Conservation (phyloP, 257 asterid species). For the Linaria vulgaris region DNA sequence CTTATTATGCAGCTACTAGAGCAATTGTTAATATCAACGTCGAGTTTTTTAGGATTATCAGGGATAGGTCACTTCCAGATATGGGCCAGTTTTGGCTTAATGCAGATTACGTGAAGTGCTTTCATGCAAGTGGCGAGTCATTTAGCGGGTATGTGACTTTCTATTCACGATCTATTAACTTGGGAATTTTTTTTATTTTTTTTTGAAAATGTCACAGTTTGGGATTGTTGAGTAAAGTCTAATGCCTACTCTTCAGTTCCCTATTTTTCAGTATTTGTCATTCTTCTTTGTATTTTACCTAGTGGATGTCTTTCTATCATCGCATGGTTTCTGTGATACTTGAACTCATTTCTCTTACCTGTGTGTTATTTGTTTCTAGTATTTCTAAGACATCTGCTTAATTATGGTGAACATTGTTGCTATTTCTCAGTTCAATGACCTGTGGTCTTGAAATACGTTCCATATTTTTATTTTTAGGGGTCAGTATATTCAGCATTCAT, state of each 20-base stretch:
- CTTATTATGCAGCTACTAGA: constrained; percentile 92
- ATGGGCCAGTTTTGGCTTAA: constrained; percentile 93
- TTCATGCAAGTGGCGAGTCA: constrained; percentile 79
- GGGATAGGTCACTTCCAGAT: constrained; percentile 66
- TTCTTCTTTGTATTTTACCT: constrained; percentile 8
- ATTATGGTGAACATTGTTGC: neutral
- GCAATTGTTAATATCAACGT: constrained; percentile 68
- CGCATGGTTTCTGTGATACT: neutral
- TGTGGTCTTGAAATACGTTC: neutral
- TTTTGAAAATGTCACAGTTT: neutral
- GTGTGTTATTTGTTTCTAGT: neutral
- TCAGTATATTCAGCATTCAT: neutral
- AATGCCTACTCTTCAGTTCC: constrained; percentile 12
- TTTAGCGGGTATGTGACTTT: constrained; percentile 74
- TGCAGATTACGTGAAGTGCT: constrained; percentile 91
- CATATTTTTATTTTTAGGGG: neutral
- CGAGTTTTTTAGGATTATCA: constrained; percentile 64
- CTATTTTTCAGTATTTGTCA: neutral
- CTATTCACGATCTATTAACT: neutral
- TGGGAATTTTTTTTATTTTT: neutral
- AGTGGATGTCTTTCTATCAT: neutral
- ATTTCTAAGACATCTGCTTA: neutral
- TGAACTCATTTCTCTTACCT: neutral
- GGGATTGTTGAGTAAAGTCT: neutral
- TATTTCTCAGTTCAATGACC: neutral